These are phyloP conservation scores for Cyclocybe aegerita DNA, from an alignment of 768 basidiomycete genomes.

Conservation along the genomic window DNA sequence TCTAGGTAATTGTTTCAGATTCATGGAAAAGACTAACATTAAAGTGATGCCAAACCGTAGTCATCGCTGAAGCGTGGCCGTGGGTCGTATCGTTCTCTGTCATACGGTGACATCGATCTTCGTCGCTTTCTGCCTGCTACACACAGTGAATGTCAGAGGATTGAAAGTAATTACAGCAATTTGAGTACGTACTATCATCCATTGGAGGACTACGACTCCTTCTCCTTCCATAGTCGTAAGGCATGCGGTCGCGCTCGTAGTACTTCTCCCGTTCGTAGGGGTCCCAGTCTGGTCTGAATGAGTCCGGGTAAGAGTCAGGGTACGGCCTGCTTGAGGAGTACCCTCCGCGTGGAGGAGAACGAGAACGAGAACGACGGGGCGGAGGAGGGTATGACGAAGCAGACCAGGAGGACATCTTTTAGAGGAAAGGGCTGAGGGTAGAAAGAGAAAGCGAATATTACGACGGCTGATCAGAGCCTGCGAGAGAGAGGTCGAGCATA, in stretches of 20 bases:
- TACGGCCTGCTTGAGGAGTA: constrained; percentile 53
- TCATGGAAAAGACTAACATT: constrained; percentile 3
- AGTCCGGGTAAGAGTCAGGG: constrained; percentile 61
- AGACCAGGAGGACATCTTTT: constrained; percentile 77
- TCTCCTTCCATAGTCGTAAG: constrained; percentile 68
- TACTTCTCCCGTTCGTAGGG: constrained; percentile 70
- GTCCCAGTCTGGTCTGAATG: constrained; percentile 69
- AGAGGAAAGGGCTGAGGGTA: constrained; percentile 56
- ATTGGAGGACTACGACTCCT: constrained; percentile 75
- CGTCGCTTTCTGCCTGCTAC: constrained; percentile 73
- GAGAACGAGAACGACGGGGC: constrained; percentile 79
- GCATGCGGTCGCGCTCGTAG: constrained; percentile 68
- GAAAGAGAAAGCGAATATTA: constrained; percentile 53
- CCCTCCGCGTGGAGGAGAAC: constrained; percentile 67
- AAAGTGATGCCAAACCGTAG: constrained; percentile 54
- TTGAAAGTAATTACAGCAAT: constrained; percentile 2
- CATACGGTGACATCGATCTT: constrained; percentile 78
- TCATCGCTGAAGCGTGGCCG: constrained; percentile 82
- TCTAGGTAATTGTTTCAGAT: constrained; percentile 38
- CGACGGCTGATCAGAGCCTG: constrained; percentile 72
- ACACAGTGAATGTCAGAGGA: constrained; percentile 11
- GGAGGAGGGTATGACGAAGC: constrained; percentile 66
- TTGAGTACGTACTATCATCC: constrained; percentile 57
- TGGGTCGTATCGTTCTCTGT: constrained; percentile 81
- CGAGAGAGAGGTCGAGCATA: constrained; percentile 82